These are phyloP conservation scores for Tilletia setariae DNA, from an alignment of 1,284 basidiomycete species.

Conservation along the genomic window DNA sequence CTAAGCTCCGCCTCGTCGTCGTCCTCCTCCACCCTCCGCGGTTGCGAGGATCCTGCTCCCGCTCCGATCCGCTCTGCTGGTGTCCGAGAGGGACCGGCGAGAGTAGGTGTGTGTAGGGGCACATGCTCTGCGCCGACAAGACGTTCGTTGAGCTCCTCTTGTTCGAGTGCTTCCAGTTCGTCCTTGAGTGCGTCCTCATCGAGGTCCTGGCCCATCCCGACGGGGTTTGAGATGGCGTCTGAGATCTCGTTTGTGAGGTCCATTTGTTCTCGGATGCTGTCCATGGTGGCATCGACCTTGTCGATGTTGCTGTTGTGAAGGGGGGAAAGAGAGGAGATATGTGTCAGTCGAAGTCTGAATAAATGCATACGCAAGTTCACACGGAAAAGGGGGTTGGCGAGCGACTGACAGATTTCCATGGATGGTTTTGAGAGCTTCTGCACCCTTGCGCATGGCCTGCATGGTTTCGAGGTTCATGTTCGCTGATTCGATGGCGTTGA, in stretches of 20 bases:
- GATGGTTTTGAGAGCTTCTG: constrained; percentile 84
- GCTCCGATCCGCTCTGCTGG: background rate
- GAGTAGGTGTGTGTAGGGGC: constrained; percentile 70
- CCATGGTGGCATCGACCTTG: constrained; percentile 90
- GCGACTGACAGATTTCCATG: constrained; percentile 68
- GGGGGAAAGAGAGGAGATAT: background rate
- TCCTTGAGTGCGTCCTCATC: constrained; percentile 82
- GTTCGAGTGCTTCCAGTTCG: constrained; percentile 85
- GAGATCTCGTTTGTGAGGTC: constrained; percentile 93
- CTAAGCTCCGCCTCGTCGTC: constrained; percentile 90
- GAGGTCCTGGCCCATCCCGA: constrained; percentile 63
- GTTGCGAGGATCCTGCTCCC: background rate
- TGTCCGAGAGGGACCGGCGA: background rate
- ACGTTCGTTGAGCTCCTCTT: constrained; percentile 83
- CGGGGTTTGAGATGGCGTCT: constrained; percentile 82
- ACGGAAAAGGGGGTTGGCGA: background rate
- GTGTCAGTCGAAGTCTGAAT: background rate
- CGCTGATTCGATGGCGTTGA: constrained; percentile 94
- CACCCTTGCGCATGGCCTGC: constrained; percentile 94
- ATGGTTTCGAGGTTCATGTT: constrained; percentile 99
- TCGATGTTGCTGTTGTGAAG: constrained; percentile 68
- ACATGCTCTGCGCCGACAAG: constrained; percentile 84
- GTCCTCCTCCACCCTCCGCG: constrained; percentile 66
- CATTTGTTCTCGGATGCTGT: constrained; percentile 84
- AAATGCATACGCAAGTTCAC: too few relatives aligned